Evolutionary conservation across 2,329 filamentous ascomycete genomes (phyloP).

Genomic region (Neonectria magnoliae): DNA sequence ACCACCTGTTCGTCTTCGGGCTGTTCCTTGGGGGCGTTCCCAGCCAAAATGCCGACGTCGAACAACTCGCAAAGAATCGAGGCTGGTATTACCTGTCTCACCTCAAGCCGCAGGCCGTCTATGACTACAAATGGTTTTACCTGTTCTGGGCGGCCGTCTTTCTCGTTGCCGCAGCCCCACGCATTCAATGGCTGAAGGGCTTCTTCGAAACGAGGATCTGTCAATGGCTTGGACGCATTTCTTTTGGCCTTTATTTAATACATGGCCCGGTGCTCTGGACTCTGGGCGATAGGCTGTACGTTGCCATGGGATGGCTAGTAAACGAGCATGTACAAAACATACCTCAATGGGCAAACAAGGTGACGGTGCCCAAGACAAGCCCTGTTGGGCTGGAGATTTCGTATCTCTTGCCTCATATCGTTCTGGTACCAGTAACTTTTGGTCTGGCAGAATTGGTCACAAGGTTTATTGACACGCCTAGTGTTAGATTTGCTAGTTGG

Average conservation of each 20-base stretch:
- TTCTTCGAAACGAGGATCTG: slow-evolving; percentile 69
- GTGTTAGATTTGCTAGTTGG: slow-evolving; percentile 66
- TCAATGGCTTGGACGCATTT: slow-evolving; percentile 71
- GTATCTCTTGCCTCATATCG: slow-evolving; percentile 68
- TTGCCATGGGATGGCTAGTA: slow-evolving; percentile 65
- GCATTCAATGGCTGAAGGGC: slow-evolving; percentile 65
- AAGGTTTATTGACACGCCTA: slow-evolving; percentile 66
- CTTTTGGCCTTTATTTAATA: slow-evolving; percentile 70
- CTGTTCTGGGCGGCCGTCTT: slow-evolving; percentile 69
- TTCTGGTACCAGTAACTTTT: slow-evolving; percentile 68
- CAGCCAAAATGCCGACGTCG: slow-evolving; percentile 57
- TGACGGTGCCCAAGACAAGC: slow-evolving; percentile 64
- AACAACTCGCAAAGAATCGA: slow-evolving; percentile 61
- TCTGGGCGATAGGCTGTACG: slow-evolving; percentile 71
- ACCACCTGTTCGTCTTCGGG: slow-evolving; percentile 61
- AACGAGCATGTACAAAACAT: slow-evolving; percentile 60
- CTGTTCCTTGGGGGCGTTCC: slow-evolving; percentile 71
- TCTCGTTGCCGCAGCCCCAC: slow-evolving; percentile 64
- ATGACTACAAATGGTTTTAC: slow-evolving; percentile 75
- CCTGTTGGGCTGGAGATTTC: slow-evolving; percentile 69
- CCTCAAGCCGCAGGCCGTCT: slow-evolving; percentile 73
- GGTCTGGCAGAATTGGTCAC: slow-evolving; percentile 68
- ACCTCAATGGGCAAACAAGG: slow-evolving; percentile 64
- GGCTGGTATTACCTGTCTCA: slow-evolving; percentile 70
- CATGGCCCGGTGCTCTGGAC: slow-evolving; percentile 70